These are phyloP conservation scores for Dothideomycetidae sp. DNA, from an alignment of 2,329 filamentous ascomycete genomes.

Conservation along the genomic window DNA sequence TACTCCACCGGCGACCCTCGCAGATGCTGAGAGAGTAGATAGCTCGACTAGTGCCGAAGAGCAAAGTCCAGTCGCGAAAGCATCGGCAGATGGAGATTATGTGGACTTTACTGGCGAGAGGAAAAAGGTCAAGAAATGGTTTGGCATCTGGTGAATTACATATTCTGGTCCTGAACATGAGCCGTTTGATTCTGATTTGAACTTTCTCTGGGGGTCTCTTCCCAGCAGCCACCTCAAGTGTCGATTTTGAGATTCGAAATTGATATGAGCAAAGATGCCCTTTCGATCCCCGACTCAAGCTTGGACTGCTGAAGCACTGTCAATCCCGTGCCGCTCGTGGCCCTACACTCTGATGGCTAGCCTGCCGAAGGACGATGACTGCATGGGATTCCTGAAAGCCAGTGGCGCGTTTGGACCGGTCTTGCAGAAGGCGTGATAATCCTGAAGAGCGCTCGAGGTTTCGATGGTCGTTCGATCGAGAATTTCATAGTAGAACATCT, in stretches of 20 bases:
- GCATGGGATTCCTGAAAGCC: too few relatives aligned
- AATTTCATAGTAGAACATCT: neutral
- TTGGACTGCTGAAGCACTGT: too few relatives aligned
- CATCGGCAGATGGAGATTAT: constrained; percentile 4
- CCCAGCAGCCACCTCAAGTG: too few relatives aligned
- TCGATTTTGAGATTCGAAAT: too few relatives aligned
- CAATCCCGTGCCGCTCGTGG: constrained; percentile 25
- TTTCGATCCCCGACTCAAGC: too few relatives aligned
- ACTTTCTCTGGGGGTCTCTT: too few relatives aligned
- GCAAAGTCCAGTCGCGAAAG: constrained; percentile 8
- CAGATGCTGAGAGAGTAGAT: constrained; percentile 24
- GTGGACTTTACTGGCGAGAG: constrained; percentile 13
- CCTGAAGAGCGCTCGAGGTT: too few relatives aligned
- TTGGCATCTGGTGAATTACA: constrained; percentile 57
- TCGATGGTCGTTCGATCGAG: neutral
- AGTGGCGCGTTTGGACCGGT: too few relatives aligned
- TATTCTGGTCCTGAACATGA: neutral
- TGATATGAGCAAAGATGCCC: too few relatives aligned
- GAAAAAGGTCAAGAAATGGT: constrained; percentile 61
- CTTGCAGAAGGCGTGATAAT: too few relatives aligned
- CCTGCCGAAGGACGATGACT: too few relatives aligned
- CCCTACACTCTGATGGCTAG: too few relatives aligned
- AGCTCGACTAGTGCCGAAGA: constrained; percentile 23
- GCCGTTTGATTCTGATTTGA: constrained; percentile 8
- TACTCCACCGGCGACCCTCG: constrained; percentile 4